A percentile compares a stretch with the other conserved stretches of the same genome.
phyloP scores from a whole-genome alignment of 2,329 filamentous ascomycete genomes.

The Grosmannia huntii region DNA sequence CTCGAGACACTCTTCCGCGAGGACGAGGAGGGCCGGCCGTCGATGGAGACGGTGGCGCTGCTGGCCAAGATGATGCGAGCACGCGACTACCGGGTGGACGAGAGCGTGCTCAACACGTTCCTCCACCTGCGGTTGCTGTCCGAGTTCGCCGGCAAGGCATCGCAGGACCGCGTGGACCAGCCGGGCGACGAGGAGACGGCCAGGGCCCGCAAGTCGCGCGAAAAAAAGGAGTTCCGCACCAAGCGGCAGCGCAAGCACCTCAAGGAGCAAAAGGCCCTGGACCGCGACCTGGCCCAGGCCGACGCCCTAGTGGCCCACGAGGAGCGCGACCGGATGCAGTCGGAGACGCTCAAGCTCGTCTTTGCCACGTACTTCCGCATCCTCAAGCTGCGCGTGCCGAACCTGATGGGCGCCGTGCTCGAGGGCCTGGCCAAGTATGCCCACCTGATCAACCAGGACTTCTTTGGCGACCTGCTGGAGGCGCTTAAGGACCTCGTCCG shows the following conservation, averaged over 20 bases:
- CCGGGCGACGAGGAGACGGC: conserved; percentile 13
- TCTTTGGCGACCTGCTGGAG: conserved; percentile 93
- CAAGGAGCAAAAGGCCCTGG: conserved; percentile 75
- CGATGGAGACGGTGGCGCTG: conserved; percentile 73
- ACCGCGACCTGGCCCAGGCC: conserved; percentile 87
- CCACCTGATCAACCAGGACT: conserved; percentile 96
- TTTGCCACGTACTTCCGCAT: conserved; percentile 94
- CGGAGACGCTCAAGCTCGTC: conserved; percentile 89
- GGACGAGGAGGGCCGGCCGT: conserved; percentile 81
- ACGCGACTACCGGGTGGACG: conserved; percentile 69
- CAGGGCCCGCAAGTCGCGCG: conserved; percentile 48
- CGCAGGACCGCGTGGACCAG: conserved; percentile 59
- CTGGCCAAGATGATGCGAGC: conserved; percentile 93
- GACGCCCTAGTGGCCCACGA: conserved; percentile 87
- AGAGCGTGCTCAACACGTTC: conserved; percentile 81
- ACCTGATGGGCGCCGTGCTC: conserved; percentile 91
- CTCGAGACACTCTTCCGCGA: conserved; percentile 71
- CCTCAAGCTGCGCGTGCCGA: conserved; percentile 66
- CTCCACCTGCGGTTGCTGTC: conserved; percentile 77
- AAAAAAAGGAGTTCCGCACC: conserved; percentile 74
- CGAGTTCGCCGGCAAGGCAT: conserved; percentile 77
- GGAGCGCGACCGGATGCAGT: conserved; percentile 85
- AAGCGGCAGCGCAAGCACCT: conserved; percentile 74
- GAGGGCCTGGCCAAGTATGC: conserved; percentile 90
- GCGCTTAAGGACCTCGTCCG: conserved; percentile 85